These are phyloP conservation scores for Trichoderma parareesei DNA, from an alignment of 495 filamentous ascomycete species.

Conservation along the genomic window DNA sequence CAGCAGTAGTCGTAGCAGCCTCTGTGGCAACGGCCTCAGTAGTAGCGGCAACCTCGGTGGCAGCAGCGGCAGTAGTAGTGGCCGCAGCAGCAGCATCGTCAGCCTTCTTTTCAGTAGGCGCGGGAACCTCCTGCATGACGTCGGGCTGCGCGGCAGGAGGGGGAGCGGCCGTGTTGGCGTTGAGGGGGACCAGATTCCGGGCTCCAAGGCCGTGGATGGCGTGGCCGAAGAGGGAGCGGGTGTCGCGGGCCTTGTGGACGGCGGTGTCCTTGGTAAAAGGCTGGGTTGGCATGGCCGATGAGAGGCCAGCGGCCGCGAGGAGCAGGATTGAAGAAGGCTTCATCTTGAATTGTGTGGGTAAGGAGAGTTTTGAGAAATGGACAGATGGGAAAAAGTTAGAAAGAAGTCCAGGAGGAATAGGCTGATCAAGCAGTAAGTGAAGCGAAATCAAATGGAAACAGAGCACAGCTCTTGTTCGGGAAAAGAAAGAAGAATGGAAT, in stretches of 20 bases:
- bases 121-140: background rate
- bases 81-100: background rate
- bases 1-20: background rate
- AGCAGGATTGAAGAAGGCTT: conserved; percentile 20
- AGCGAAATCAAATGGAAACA: conserved; percentile 1
- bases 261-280: background rate
- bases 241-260: background rate
- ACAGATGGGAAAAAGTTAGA: background rate
- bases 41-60: background rate
- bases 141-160: background rate
- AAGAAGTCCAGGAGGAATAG: background rate
- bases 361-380: conserved; percentile 1
- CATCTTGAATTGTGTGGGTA: conserved; percentile 17
- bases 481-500: conserved; percentile 10
- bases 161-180: conserved; percentile 7
- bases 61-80: background rate
- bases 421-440: background rate
- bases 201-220: background rate
- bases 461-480: background rate
- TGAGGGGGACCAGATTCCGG: background rate
- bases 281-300: conserved; percentile 18
- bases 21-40: background rate
- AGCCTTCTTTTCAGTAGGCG: background rate
- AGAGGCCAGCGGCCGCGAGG: conserved; percentile 24
- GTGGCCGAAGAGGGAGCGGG: background rate